Evolutionary conservation across 345 rosid species (phyloP).

Genomic region (Durio zibethinus): DNA sequence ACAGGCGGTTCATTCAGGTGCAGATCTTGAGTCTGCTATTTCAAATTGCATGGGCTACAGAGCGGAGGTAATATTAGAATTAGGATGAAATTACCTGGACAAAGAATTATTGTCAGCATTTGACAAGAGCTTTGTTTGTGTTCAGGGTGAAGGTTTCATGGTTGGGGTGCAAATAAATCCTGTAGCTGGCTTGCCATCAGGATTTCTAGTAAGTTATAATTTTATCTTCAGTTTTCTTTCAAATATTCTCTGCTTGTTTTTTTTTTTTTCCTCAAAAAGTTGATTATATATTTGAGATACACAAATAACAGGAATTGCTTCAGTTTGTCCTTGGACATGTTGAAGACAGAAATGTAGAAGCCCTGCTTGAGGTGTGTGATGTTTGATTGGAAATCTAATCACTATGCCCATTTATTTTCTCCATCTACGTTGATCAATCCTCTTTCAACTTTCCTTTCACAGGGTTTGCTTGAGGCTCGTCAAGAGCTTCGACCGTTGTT

Average conservation of each 20-base stretch:
- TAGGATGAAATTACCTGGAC: conserved; percentile 20
- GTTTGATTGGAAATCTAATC: conserved; percentile 2
- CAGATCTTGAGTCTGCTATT: conserved; percentile 96
- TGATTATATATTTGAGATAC: conserved; percentile 3
- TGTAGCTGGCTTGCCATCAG: conserved; percentile 81
- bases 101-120: conserved; percentile 16
- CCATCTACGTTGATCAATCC: neutral
- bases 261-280: neutral
- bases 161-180: conserved; percentile 97
- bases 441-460: neutral
- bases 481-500: conserved; percentile 85
- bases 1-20: conserved; percentile 99
- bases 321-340: conserved; percentile 70
- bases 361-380: conserved; percentile 73
- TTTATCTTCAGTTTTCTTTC: conserved; percentile 21
- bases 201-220: conserved; percentile 69
- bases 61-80: conserved; percentile 53
- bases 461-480: conserved; percentile 98
- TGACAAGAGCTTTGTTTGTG: conserved; percentile 23
- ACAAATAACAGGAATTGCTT: conserved; percentile 70
- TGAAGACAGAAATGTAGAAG: conserved; percentile 85
- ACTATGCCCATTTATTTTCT: conserved; percentile 7
- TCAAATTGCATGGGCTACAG: conserved; percentile 93
- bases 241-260: conserved; percentile 7
- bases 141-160: conserved; percentile 98